phyloP scores from a whole-genome alignment of 306 rosid genomes.

The Benincasa hispida region DNA sequence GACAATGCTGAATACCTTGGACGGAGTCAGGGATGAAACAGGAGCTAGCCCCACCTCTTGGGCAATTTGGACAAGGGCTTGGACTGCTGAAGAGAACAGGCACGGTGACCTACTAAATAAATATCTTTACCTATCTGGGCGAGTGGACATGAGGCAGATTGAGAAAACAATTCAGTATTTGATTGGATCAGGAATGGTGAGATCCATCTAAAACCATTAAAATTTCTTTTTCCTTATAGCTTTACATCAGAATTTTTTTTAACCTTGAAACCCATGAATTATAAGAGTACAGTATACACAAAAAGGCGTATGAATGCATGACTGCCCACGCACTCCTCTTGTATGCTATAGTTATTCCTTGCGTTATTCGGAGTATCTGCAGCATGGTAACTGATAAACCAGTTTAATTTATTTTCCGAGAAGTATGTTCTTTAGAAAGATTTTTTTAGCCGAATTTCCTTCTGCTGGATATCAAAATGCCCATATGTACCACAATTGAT shows the following conservation, averaged over 20 bases:
- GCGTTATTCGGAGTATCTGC: too few species aligned
- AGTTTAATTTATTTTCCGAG: background rate
- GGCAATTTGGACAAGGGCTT: slow-evolving; percentile 95
- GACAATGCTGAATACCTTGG: slow-evolving; percentile 84
- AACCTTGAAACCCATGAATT: background rate
- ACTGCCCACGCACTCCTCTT: background rate
- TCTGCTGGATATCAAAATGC: background rate
- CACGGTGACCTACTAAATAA: slow-evolving; percentile 90
- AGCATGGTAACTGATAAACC: background rate
- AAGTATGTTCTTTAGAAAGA: background rate
- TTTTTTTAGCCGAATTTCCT: background rate
- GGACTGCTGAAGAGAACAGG: slow-evolving; percentile 96
- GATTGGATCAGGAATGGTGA: slow-evolving; percentile 89
- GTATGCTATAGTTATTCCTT: background rate
- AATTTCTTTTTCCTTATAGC: background rate
- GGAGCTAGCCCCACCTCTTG: slow-evolving; percentile 85
- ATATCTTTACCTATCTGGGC: slow-evolving; percentile 78
- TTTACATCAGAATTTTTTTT: background rate
- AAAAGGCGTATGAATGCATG: background rate
- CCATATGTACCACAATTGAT: too few species aligned
- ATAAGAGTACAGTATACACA: background rate
- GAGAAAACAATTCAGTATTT: slow-evolving; percentile 86
- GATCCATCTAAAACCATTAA: slow-evolving; percentile 6
- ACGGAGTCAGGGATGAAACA: slow-evolving; percentile 85
- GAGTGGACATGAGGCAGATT: slow-evolving; percentile 87